phyloP scores from a whole-genome alignment of 257 asterid genomes.

The Primulina tabacum region DNA sequence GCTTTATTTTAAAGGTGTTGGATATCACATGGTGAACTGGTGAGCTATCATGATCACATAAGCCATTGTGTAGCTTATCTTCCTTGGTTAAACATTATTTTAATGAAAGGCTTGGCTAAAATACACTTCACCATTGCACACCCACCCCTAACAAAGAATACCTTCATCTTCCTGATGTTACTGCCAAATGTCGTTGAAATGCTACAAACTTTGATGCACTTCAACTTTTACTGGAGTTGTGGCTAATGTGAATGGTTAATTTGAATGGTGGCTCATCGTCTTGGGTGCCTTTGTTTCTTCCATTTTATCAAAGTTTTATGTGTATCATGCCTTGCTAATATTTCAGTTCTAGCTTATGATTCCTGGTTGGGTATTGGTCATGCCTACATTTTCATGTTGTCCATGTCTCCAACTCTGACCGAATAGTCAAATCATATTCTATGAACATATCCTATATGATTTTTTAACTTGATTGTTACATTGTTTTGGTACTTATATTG shows the following conservation, averaged over 20 bases:
- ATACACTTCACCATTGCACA: too few species aligned
- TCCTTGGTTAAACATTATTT: slow-evolving; percentile 14
- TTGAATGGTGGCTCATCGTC: background rate
- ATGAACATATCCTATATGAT: background rate
- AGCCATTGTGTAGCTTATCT: slow-evolving; percentile 14
- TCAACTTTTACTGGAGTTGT: slow-evolving; percentile 2
- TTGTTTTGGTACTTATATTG: slow-evolving; percentile 10
- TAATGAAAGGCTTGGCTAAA: background rate
- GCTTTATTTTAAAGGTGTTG: slow-evolving; percentile 73
- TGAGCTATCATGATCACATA: slow-evolving; percentile 36
- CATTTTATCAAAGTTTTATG: slow-evolving; percentile 4
- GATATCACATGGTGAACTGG: slow-evolving; percentile 99
- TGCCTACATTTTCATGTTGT: slow-evolving; percentile 10
- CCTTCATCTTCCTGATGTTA: background rate
- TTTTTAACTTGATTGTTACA: slow-evolving; percentile 13
- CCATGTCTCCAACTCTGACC: slow-evolving; percentile 11
- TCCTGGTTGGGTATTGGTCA: slow-evolving; percentile 5
- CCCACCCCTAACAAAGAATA: background rate
- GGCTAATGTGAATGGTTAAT: slow-evolving; percentile 12
- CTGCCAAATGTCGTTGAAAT: background rate
- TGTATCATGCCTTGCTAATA: slow-evolving; percentile 4
- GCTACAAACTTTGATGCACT: slow-evolving; percentile 1
- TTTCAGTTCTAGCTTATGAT: slow-evolving; percentile 11
- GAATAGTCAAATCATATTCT: background rate
- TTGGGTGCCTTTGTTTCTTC: background rate